Conservation (phyloP, 169 alveolate genomes). For the Plasmodium vinckei region DNA sequence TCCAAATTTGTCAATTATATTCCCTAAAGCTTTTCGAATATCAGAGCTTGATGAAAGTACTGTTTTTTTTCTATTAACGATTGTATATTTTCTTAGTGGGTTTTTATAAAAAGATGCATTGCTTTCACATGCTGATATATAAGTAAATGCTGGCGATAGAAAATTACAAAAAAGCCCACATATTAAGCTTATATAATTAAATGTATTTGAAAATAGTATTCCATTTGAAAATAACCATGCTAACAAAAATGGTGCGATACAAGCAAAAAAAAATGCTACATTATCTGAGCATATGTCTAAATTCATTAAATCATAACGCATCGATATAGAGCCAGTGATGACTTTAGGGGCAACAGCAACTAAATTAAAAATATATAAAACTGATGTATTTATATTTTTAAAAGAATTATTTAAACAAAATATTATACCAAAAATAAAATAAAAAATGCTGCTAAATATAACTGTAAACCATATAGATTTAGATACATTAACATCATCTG, state of each 20-base stretch:
- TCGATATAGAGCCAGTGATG: slow-evolving; percentile 81
- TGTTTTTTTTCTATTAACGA: slow-evolving; percentile 66
- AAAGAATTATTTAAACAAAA: slow-evolving; percentile 79
- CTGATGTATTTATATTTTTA: slow-evolving; percentile 62
- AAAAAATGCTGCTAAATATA: slow-evolving; percentile 77
- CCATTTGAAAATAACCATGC: slow-evolving; percentile 83
- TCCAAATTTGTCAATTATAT: slow-evolving; percentile 42
- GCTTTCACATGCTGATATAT: slow-evolving; percentile 77
- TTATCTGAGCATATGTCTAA: slow-evolving; percentile 79
- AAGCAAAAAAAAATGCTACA: slow-evolving; percentile 79
- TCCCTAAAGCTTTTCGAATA: slow-evolving; percentile 71
- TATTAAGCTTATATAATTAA: slow-evolving; percentile 77
- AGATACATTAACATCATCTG: slow-evolving; percentile 81
- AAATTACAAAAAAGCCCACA: slow-evolving; percentile 83
- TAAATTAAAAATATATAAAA: slow-evolving; percentile 78
- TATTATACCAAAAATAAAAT: slow-evolving; percentile 79
- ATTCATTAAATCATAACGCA: slow-evolving; percentile 84
- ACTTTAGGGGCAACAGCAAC: slow-evolving; percentile 84
- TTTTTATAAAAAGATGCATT: slow-evolving; percentile 38
- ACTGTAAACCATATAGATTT: slow-evolving; percentile 80
- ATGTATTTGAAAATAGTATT: slow-evolving; percentile 70
- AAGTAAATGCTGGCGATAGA: slow-evolving; percentile 79
- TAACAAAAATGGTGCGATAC: slow-evolving; percentile 81
- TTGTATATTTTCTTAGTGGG: slow-evolving; percentile 68
- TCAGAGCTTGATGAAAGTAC: slow-evolving; percentile 47